Evolutionary conservation across 2,329 filamentous ascomycete genomes (phyloP).

Genomic region (Dactylellina parvicollis): DNA sequence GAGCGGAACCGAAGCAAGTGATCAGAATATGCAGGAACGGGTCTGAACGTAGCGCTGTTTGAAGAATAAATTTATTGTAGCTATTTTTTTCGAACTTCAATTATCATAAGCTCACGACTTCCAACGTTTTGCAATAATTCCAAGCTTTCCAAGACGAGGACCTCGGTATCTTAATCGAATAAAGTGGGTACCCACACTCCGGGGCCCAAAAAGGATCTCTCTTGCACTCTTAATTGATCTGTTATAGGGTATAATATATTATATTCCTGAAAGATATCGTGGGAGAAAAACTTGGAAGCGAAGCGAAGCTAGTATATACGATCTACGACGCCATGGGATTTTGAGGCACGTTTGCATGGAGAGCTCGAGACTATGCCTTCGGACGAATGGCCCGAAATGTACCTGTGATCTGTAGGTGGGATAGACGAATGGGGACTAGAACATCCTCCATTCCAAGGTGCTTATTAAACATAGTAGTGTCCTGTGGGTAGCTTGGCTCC

Average conservation of each 20-base stretch:
- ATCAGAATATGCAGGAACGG: constrained; percentile 45
- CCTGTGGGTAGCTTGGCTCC: too few species aligned
- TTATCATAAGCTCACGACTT: constrained; percentile 9
- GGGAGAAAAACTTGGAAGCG: constrained; percentile 30
- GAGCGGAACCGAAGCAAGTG: constrained; percentile 46
- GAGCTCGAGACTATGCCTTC: constrained; percentile 12
- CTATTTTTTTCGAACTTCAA: neutral
- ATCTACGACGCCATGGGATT: constrained; percentile 14
- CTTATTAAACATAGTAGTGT: too few species aligned
- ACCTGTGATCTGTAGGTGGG: too few species aligned
- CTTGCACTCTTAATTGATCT: constrained; percentile 31
- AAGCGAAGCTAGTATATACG: constrained; percentile 9
- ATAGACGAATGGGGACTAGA: constrained; percentile 4
- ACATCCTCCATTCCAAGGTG: neutral
- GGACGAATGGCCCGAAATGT: constrained; percentile 38
- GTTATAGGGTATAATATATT: constrained; percentile 16
- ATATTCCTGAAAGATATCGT: constrained; percentile 7
- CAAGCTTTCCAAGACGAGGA: too few species aligned
- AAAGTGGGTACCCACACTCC: neutral
- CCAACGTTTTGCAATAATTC: neutral
- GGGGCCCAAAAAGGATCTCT: constrained; percentile 4
- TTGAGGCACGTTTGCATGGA: neutral
- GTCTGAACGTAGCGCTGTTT: constrained; percentile 42
- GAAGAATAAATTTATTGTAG: constrained; percentile 13
- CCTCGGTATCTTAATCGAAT: constrained; percentile 22